Base-by-base conservation (phyloP, 1,284 basidiomycete genomes). In the Fomitopsis schrenkii region DNA sequence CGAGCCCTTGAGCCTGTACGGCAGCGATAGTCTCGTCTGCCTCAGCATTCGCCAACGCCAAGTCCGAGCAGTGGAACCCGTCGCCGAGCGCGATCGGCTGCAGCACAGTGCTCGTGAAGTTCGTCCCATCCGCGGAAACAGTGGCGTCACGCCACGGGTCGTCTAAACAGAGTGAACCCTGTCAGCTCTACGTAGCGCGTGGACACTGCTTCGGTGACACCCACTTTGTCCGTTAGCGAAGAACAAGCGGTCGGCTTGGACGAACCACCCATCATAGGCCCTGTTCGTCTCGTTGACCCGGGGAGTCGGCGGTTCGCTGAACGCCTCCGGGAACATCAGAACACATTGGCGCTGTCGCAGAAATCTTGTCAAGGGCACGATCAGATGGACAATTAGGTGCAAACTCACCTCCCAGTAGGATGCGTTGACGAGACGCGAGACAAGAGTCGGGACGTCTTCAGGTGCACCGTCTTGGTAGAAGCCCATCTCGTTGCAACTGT, bases 131-230 rank as follows among this genome's bases (percentile, higher is more conserved):
- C 0, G 87, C 84, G 4, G 87, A 88, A 14, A 88, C 74, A 0
- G 88, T 90, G 5, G 82, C 82, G 62, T 87, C 86, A 60, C 81
- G 80, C 88, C 88, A 91, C n/a, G 88, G 87, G 70, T 90, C 85
- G 87, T 67, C 61, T 26, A 30, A 15, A 53, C 17, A 19, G 30
- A 33, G 30, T 33, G 8, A 33, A 3, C 8, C 30, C 30, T 33
- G 8, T 33, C 30, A 33, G 30, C 30, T 33, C 30, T 22, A 22
- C 22, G 22, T 22, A 33, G 8, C 30, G 30, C 30, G 30, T 33
- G 5, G 30, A 33, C 30, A 2, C 8, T 33, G 6, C 26, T 4
- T 26, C 45, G 14, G 10, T 10, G n/a, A 22, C 7, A 68, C 72
- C 60, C 42, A 71, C 72, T 68, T 45, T 66, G 64, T 52, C 87